A percentile compares a stretch with the other conserved stretches of the same genome.
Evolutionary conservation across 768 basidiomycete species (phyloP).

Genomic region (Leccinum boreale): DNA sequence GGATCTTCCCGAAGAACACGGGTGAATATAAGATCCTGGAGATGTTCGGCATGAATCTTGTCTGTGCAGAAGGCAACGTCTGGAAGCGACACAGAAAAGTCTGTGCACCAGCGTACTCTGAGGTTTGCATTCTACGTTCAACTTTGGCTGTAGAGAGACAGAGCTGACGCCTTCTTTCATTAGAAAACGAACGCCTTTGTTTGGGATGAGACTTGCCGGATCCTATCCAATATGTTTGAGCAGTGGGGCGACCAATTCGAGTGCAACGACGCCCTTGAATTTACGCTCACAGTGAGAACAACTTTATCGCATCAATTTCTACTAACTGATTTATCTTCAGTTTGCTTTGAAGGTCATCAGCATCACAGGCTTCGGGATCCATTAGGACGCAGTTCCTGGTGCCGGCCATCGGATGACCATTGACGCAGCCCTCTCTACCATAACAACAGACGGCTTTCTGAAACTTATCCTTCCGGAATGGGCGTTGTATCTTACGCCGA

Average conservation of each 20-base stretch:
- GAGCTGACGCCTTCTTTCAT: background rate
- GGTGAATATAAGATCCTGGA: background rate
- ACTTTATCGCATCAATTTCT: background rate
- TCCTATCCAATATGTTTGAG: background rate
- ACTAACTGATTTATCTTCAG: background rate
- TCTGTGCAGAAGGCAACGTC: background rate
- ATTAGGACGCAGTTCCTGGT: background rate
- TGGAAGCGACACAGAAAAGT: background rate
- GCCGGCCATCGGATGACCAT: background rate
- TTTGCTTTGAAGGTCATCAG: background rate
- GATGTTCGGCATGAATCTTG: background rate
- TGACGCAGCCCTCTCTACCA: background rate
- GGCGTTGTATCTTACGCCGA: background rate
- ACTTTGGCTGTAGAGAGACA: background rate
- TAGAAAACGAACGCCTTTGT: background rate
- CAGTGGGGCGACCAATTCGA: background rate
- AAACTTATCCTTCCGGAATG: background rate
- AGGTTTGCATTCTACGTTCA: background rate
- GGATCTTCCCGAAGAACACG: background rate
- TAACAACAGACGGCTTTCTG: background rate
- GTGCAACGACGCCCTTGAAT: background rate
- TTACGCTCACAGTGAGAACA: background rate
- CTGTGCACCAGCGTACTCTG: background rate
- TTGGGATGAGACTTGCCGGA: background rate
- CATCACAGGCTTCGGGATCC: background rate